These are phyloP conservation scores for Trypanosomatidae sp. DNA, from an alignment of 208 protist genomes.

Conservation along the genomic window DNA sequence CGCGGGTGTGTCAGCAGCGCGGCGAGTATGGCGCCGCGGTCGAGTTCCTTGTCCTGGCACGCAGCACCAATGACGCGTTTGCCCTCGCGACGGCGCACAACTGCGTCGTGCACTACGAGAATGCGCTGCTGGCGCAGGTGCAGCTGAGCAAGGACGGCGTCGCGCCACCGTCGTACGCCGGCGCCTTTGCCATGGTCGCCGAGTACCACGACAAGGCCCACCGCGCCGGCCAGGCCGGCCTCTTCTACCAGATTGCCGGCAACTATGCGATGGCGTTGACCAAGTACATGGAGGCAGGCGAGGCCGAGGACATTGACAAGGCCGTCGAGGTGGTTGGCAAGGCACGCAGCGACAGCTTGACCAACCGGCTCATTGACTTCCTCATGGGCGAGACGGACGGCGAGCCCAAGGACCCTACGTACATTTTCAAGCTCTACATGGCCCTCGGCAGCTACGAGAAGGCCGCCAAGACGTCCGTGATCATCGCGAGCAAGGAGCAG, in stretches of 20 bases:
- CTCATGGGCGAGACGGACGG: slow-evolving; percentile 93
- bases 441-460: slow-evolving; percentile 93
- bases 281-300: slow-evolving; percentile 81
- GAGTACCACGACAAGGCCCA: slow-evolving; percentile 86
- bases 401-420: slow-evolving; percentile 93
- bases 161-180: slow-evolving; percentile 36
- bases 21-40: slow-evolving; percentile 85
- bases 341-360: slow-evolving; percentile 88
- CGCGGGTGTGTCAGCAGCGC: slow-evolving; percentile 78
- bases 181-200: slow-evolving; percentile 83
- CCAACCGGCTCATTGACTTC: slow-evolving; percentile 91
- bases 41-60: slow-evolving; percentile 95
- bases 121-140: slow-evolving; percentile 54
- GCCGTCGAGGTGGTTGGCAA: slow-evolving; percentile 90
- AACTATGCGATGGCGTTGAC: slow-evolving; percentile 84
- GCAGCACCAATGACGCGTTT: slow-evolving; percentile 88
- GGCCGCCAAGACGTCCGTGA: slow-evolving; percentile 91
- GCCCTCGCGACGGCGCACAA: slow-evolving; percentile 84
- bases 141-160: slow-evolving; percentile 82
- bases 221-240: slow-evolving; percentile 68
- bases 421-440: slow-evolving; percentile 96
- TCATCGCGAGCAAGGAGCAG: slow-evolving; percentile 93
- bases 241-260: slow-evolving; percentile 89
- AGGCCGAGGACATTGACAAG: slow-evolving; percentile 85
- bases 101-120: slow-evolving; percentile 81